These are phyloP conservation scores for Withania somnifera DNA, from an alignment of 305 asterid species.

Conservation along the genomic window DNA sequence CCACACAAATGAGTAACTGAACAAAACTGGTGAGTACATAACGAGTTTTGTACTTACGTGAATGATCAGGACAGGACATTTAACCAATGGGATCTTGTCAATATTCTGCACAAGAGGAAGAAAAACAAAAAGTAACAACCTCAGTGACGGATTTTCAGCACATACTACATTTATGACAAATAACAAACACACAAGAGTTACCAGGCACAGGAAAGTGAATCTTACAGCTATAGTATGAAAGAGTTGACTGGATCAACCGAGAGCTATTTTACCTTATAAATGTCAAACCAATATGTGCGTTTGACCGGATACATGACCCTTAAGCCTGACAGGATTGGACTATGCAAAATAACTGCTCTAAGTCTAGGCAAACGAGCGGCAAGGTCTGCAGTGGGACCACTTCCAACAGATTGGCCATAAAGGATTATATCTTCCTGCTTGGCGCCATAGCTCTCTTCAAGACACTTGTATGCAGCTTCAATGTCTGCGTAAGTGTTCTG, in stretches of 20 bases:
- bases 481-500: constrained; percentile 90
- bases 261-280: constrained; percentile 51
- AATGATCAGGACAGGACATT: constrained; percentile 83
- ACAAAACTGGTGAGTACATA: not conserved
- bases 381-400: constrained; percentile 93
- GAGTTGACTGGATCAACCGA: not conserved
- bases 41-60: constrained; percentile 42
- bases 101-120: constrained; percentile 86
- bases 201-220: not conserved
- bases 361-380: constrained; percentile 81
- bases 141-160: not conserved
- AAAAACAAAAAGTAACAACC: constrained; percentile 7
- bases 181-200: not conserved
- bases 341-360: constrained; percentile 80
- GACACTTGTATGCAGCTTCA: constrained; percentile 91
- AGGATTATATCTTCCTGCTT: constrained; percentile 90
- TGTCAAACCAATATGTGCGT: constrained; percentile 96
- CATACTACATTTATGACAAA: not conserved
- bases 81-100: constrained; percentile 83
- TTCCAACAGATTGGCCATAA: constrained; percentile 95
- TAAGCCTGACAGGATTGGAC: constrained; percentile 86
- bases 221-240: not conserved
- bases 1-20: not conserved
- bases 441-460: constrained; percentile 78
- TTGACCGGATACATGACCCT: constrained; percentile 97